A percentile compares a stretch with the other conserved stretches of the same genome.
These are phyloP conservation scores for Arctostaphylos glauca DNA, from an alignment of 148 eudicot species.

Conservation along the genomic window DNA sequence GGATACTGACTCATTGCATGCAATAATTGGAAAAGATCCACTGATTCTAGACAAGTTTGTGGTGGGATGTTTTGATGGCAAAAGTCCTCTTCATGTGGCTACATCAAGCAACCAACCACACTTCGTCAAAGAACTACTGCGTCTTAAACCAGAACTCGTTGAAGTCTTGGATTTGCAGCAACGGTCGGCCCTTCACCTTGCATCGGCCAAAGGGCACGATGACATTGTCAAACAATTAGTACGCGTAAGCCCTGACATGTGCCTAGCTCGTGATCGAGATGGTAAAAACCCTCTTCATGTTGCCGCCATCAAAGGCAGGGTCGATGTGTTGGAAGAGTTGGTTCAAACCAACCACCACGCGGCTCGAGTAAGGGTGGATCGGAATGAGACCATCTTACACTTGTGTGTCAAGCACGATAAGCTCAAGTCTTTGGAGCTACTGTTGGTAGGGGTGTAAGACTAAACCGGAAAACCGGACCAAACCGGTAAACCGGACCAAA, in stretches of 20 bases:
- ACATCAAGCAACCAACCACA: background rate
- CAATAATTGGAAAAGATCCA: slow-evolving; percentile 28
- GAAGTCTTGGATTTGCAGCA: background rate
- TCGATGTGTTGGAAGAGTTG: slow-evolving; percentile 26
- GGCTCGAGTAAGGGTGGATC: slow-evolving; percentile 18
- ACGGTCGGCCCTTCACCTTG: slow-evolving; percentile 35
- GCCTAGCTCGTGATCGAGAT: slow-evolving; percentile 25
- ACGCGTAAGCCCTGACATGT: slow-evolving; percentile 14
- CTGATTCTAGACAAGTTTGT: background rate
- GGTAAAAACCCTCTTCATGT: slow-evolving; percentile 43
- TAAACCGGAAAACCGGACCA: no score
- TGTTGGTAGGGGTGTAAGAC: slow-evolving; percentile 18
- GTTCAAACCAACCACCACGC: slow-evolving; percentile 18
- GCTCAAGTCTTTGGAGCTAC: background rate
- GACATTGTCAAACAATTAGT: slow-evolving; percentile 26
- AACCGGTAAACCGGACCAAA: no score
- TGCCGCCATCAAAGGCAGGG: slow-evolving; percentile 28
- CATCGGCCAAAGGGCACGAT: slow-evolving; percentile 30
- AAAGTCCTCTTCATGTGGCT: slow-evolving; percentile 3
- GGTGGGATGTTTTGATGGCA: background rate
- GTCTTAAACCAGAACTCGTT: background rate
- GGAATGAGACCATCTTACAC: slow-evolving; percentile 26
- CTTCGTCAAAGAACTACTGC: background rate
- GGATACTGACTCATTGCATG: background rate
- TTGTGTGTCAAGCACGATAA: slow-evolving; percentile 30